phyloP scores from a whole-genome alignment of 371 early-diverging fungal genomes.

The Mucor plumbeus region DNA sequence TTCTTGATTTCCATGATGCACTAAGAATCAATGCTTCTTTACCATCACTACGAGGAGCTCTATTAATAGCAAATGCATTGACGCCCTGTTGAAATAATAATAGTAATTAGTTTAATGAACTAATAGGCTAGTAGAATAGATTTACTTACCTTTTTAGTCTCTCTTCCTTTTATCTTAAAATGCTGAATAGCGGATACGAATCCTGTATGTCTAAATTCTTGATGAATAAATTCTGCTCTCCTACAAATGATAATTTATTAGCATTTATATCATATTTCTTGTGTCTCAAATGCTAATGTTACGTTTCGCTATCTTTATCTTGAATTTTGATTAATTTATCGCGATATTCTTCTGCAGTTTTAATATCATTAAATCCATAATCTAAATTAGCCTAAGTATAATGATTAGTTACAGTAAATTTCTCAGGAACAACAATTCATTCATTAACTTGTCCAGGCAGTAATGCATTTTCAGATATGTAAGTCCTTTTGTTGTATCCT shows the following conservation, averaged over 20 bases:
- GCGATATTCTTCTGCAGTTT: slow-evolving; percentile 58
- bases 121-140: no score
- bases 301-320: slow-evolving; percentile 33
- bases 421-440: neutral
- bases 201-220: slow-evolving; percentile 60
- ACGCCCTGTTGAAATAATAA: slow-evolving; percentile 47
- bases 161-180: slow-evolving; percentile 40
- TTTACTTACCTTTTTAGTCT: slow-evolving; percentile 19
- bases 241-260: slow-evolving; percentile 22
- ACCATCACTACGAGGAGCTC: slow-evolving; percentile 88
- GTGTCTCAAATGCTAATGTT: neutral
- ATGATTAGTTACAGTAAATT: neutral
- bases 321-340: slow-evolving; percentile 32
- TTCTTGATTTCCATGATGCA: slow-evolving; percentile 77
- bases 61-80: slow-evolving; percentile 86
- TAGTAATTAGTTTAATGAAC: neutral
- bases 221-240: slow-evolving; percentile 57
- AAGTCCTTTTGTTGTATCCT: slow-evolving; percentile 61
- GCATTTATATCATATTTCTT: neutral
- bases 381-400: slow-evolving; percentile 55
- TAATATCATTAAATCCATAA: slow-evolving; percentile 57
- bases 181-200: slow-evolving; percentile 65
- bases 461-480: slow-evolving; percentile 85
- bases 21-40: slow-evolving; percentile 88
- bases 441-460: slow-evolving; percentile 74